phyloP scores from a whole-genome alignment of 148 eudicot species.

The Vaccinium myrtillus region DNA sequence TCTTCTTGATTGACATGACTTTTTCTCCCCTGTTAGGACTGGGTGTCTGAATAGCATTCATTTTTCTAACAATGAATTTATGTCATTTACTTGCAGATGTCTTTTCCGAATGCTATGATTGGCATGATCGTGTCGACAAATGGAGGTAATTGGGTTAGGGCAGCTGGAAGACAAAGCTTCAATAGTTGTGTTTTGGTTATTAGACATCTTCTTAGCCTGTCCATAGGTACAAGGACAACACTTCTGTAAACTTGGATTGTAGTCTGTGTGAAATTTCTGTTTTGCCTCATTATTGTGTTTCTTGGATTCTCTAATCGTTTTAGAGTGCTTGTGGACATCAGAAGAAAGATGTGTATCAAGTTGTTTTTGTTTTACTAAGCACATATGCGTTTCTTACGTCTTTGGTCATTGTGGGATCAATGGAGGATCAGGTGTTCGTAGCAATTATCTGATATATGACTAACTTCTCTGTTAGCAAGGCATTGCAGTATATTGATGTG shows the following conservation, averaged over 20 bases:
- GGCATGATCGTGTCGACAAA: neutral
- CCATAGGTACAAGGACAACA: neutral
- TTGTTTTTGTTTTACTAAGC: too few species aligned
- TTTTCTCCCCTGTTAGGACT: neutral
- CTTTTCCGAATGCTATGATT: constrained; percentile 58
- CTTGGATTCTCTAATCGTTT: neutral
- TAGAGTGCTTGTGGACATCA: neutral
- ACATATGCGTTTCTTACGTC: neutral
- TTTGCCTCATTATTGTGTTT: neutral
- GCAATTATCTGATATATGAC: neutral
- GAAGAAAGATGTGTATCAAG: neutral
- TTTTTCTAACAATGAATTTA: neutral
- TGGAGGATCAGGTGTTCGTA: neutral
- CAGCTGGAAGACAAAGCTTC: neutral
- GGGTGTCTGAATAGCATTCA: neutral
- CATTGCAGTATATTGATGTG: neutral
- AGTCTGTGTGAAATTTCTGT: neutral
- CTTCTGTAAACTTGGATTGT: neutral
- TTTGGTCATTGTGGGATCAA: neutral
- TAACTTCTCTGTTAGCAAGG: neutral
- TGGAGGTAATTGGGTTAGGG: neutral
- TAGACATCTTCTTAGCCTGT: neutral
- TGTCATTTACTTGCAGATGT: constrained; percentile 44
- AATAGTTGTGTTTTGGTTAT: neutral
- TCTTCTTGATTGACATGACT: neutral